Evolutionary conservation across 2,329 filamentous ascomycete genomes (phyloP), one percentile per base, ranked within the genome.

Genomic region (Pseudonectria buxi): DNA sequence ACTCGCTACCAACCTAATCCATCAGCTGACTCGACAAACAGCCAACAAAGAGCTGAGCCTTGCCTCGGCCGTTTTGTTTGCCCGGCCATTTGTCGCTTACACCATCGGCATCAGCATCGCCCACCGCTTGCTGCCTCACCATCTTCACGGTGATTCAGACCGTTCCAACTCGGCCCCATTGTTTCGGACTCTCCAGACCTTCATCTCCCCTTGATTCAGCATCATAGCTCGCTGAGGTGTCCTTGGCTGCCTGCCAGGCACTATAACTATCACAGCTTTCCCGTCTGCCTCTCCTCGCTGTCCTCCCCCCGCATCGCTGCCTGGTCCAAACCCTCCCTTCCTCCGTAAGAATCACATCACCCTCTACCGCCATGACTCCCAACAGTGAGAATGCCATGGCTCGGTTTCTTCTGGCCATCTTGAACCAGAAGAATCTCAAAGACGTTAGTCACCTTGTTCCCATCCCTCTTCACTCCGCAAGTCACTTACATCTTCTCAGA

Each of bases 341-440:
- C 26, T 32, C 28, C 10, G 32, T 28, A 30, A 18, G 39, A 24
- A 15, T 26, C 36, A 28, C 14, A 33, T 14, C 27, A 27, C 27
- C 36, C 30, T 28, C 33, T 31, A 43, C 46, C 54, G 60, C 40
- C 56, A 76, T 76, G 72, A 63, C 72, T 44, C 61, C 68, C 53
- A 73, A 69, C 57, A 67, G 68, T 46, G 74, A 78, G 52, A 75
- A 70, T 52, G 63, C 66, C 36, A 76, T 74, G 65, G 68, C 71
- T 40, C 64, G 73, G 35, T 74, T 78, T 37, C 67, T 78, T 40
- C 75, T 76, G 47, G 74, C 74, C 26, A 78, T 78, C 40, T 50
- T 78, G 39, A 68, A 69, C 55, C 74, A 78, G 58, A 77, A 76
- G 58, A 71, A 67, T 39, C 66, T 78, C 34, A 78, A 76, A 50